These are phyloP conservation scores for Amniculicola lignicola DNA, from an alignment of 495 filamentous ascomycete genomes.

Conservation along the genomic window DNA sequence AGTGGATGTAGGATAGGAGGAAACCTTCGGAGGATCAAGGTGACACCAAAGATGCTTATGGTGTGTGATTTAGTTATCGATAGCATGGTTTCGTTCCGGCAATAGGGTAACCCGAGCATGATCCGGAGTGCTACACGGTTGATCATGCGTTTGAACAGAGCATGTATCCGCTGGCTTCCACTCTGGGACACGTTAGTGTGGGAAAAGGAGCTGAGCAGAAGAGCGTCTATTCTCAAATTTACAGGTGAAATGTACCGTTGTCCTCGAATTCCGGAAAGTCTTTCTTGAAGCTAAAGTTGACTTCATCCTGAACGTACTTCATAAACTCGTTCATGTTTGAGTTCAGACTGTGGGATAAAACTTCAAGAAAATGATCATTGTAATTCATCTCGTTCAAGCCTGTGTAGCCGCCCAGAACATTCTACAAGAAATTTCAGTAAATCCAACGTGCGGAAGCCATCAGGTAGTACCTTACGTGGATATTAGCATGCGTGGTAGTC, in stretches of 20 bases:
- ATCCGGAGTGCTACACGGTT: not conserved
- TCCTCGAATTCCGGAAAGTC: not conserved
- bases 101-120: not conserved
- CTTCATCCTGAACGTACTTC: not conserved
- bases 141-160: not conserved
- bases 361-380: not conserved
- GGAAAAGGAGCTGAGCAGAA: not conserved
- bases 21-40: constrained; percentile 2
- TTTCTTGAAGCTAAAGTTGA: not conserved
- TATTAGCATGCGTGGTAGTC: not conserved
- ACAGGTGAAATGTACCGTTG: not conserved
- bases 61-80: constrained; percentile 2
- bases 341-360: not conserved
- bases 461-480: not conserved
- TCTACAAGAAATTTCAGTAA: not conserved
- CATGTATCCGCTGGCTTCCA: not conserved
- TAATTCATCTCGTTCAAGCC: not conserved
- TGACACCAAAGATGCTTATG: not conserved
- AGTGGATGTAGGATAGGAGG: not conserved
- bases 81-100: not conserved
- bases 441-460: not conserved
- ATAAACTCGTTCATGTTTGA: constrained; percentile 1
- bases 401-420: not conserved
- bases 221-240: too few species aligned
- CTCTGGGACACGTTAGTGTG: not conserved